Evolutionary conservation across 2,329 filamentous ascomycete species (phyloP), one percentile per base, ranked within the genome.

Genomic region (Xylaria multiplex): DNA sequence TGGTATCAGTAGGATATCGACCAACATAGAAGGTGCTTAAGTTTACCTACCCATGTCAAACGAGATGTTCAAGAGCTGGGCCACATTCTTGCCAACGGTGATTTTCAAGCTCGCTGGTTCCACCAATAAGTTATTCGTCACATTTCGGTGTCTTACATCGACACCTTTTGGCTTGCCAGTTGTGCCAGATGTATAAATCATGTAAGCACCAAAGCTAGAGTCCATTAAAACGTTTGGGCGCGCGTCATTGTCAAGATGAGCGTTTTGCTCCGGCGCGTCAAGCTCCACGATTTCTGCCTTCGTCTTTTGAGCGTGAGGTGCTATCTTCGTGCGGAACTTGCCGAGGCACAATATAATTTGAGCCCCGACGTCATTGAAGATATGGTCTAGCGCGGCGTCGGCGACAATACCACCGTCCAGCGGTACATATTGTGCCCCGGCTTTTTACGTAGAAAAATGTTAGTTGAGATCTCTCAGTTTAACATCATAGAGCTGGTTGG

Each of bases 141-240:
- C 83, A 69, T 86, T 86, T 42, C 74, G 75, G 66, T 89, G 87
- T 19, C 81, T 82, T 24, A 88, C 81, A 72, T 88, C 84, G 8
- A 88, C 86, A 1, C 86, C 86, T 71, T 88, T 88, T 1, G 86
- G 86, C 27, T 80, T 81, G 6, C 85, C 86, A 0, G 86, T 88
- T 14, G 85, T 88, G 45, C 84, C 84, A 32, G 86, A 87, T 54
- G 85, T 87, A 72, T 87, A 87, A 27, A 71, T 70, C 60, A 71
- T 61, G 45, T 71, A 71, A 13, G 69, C 62, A 19, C 69, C 71
- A 75, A 75, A 54, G 59, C 63, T 57, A 67, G 69, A 35, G 60
- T 68, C 37, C 49, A 71, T 61, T 16, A 9, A 14, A 13, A 69
- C 32, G 9, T 60, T 54, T 19, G 69, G 69, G 24, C 69, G 69